Evolutionary conservation across 768 basidiomycete species (phyloP), one percentile per base, ranked within the genome.

Genomic region (Suillus ampliporus): DNA sequence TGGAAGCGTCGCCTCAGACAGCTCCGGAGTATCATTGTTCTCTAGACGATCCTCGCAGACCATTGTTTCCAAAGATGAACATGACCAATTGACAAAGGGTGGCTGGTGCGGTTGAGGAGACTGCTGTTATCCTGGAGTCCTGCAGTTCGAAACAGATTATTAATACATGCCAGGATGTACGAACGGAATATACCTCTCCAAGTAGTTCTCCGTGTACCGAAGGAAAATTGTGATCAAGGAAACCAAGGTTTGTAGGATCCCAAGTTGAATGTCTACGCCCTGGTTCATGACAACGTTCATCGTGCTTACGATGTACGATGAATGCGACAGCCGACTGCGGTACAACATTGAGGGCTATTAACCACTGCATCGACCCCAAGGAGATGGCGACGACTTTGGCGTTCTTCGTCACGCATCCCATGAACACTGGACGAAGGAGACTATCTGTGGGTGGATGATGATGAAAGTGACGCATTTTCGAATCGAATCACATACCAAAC

Each of bases 21-120:
- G 53, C 5, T 62, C 35, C 4, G 54, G 54, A 13, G 63, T 47
- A 41, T 71, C 65, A 19, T 61, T 37, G 9, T 56, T 64, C 23
- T 82, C 83, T 17, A 74, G 74, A 5, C 80, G 78, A 72, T 95
- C 92, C 71, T 95, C 93, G 19, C 86, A 82, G 1, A 89, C 86
- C 75, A 98, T 92, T 72, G n/a, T 97, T 95, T 77, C 99, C 97
- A 47, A 98, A 92, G 19, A 98, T 89, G 67, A 98, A 92, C 96
- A 99, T 98, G 48, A 98, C 94, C 2, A 98, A 83, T 72, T 99
- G 97, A 2, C 96, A 89, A 5, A 98, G 84, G 0, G 96, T 98
- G 0, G 97, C 97, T 3, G 96, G 96, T 2, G 97, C 97, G 4
- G 97, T 99, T 0, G 94, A 96, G 3, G 95, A 97, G 8, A 99